Evolutionary conservation across 495 filamentous ascomycete species (phyloP).

Genomic region (Penicillium coprophilum): DNA sequence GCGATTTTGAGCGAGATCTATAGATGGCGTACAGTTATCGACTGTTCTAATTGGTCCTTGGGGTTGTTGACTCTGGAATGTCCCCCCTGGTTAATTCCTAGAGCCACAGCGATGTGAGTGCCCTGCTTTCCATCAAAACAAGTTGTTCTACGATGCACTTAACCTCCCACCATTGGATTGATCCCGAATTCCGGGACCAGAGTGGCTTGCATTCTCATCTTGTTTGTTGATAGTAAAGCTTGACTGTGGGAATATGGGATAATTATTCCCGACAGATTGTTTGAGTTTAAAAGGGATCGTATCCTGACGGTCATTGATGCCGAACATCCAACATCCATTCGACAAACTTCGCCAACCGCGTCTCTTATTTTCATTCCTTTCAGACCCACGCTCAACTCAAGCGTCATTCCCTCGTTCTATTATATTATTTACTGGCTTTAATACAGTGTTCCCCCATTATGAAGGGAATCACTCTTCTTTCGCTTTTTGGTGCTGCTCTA

Average conservation of each 20-base stretch:
- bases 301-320: not conserved
- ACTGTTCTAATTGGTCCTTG: not conserved
- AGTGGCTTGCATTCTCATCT: not conserved
- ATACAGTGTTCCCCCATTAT: slow-evolving; percentile 22
- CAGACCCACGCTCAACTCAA: not conserved
- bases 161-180: not conserved
- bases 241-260: no score
- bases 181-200: not conserved
- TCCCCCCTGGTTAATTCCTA: not conserved
- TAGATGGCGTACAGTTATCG: not conserved
- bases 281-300: not conserved
- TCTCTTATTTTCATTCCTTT: not conserved
- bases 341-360: slow-evolving; percentile 1
- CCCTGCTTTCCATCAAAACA: not conserved
- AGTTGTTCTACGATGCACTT: not conserved
- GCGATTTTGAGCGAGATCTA: not conserved
- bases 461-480: slow-evolving; percentile 26
- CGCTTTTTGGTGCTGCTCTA: slow-evolving; percentile 29
- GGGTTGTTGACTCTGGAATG: not conserved
- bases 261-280: no score
- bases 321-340: not conserved
- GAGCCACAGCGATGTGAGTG: not conserved
- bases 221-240: not conserved
- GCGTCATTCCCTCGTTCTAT: slow-evolving; percentile 5
- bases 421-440: slow-evolving; percentile 20